Evolutionary conservation across 371 early-diverging fungal genomes (phyloP), one percentile per base, ranked within the genome.

Genomic region (Mortierella sp.): DNA sequence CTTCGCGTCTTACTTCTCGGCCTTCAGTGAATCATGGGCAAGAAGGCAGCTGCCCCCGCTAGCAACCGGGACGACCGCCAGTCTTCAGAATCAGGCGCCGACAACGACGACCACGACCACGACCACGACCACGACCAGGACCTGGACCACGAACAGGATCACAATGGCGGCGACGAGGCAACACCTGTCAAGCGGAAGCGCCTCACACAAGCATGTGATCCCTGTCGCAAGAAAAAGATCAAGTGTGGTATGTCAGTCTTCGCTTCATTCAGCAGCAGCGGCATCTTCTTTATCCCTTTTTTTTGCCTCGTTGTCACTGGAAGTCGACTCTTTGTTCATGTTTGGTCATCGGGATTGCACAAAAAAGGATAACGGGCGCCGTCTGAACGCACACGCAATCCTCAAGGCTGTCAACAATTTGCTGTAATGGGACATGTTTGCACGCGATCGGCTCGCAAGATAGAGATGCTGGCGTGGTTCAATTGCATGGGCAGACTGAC

Each of bases 171-270:
- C 32, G 77, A 84, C 29, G 81, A 51, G 21, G 44, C 46, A 1
- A 46, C 75, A 3, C 78, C 81, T 7, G 60, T 75, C 35, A 95
- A 95, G 80, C 88, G 95, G 49, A 92, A 93, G 80, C 88, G 96
- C 71, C 91, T 94, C 11, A 95, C 95, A 3, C 95, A 96, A 88
- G 97, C 97, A 7, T 97, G 97, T 79, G 93, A 95, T 73, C 85
- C 90, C 6, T 97, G 97, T 87, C 89, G 93, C 77, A 94, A 94
- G 87, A 94, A 94, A 82, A 96, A 96, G 90, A 94, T 94, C 71
- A 88, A 88, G 68, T 86, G 88, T 46, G 88, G 86, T 85, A 85
- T 14, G 76, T 73, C 54, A 3, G 3, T 24, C 4, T 35, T 60
- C 14, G 12, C 60, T 14, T 29, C 60, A 32, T 32, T 32, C 60